Evolutionary conservation across 768 basidiomycete genomes (phyloP), one percentile per base, ranked within the genome.

Genomic region (Gymnopilus dilepis): DNA sequence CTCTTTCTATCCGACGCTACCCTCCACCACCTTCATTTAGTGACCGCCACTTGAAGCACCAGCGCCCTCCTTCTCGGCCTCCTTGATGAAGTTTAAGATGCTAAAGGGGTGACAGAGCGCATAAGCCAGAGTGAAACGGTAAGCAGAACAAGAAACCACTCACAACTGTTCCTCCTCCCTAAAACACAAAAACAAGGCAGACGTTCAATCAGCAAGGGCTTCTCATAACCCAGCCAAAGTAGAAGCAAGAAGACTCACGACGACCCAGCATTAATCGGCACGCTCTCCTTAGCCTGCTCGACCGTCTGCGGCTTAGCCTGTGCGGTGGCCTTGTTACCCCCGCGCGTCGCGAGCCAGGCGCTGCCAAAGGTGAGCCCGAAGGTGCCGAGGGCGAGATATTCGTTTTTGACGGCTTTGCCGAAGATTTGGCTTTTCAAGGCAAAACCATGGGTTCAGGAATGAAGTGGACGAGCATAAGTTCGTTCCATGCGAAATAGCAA

Each of bases 151-250:
- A 28, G 53, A 6, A 60, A 57, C 34, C 40, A 66, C 72, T 86
- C 85, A 94, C 92, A 94, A 94, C 65, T 87, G 81, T 71, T 92
- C 92, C 73, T 95, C 93, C 74, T 94, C 91, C 63, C 91, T 94
- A 69, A 19, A 71, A 60, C 62, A 52, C 55, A 51, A 30, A 51
- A 55, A 15, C 34, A 47, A 50, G 19, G n/a, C 48, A 52, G n/a
- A 28, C 22, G 51, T 34, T 28, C 38, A 62, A 48, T 66, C 41
- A 70, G 60, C 45, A 54, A 28, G 34, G 26, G 34, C 37, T 43
- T 31, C 43, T 22, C 33, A 33, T 61, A 56, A 58, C 26, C 21
- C 11, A 24, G 48, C 40, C 26, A 17, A 37, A 42, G 43, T 24
- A n/a, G 19, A 24, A n/a, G n/a, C n/a, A n/a, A n/a, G n/a, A n/a